These are phyloP conservation scores for Juglanconis juglandina DNA, from an alignment of 2,329 filamentous ascomycete genomes.

Conservation along the genomic window DNA sequence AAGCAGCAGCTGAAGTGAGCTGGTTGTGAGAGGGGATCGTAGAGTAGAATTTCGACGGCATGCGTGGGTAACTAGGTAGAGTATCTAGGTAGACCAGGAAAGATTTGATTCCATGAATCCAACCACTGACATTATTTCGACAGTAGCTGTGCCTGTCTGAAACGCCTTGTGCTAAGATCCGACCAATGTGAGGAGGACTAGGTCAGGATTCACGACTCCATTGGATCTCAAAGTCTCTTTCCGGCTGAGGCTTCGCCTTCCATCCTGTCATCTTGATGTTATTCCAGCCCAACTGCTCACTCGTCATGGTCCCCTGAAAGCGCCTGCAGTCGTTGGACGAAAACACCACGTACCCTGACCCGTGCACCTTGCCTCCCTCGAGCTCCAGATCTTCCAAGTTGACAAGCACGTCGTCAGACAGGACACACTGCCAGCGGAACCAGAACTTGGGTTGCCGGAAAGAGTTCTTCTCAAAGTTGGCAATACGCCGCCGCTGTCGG, in stretches of 20 bases:
- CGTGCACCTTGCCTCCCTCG: conserved; percentile 6
- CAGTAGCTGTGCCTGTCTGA: neutral
- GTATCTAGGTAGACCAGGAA: neutral
- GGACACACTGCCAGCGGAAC: conserved; percentile 20
- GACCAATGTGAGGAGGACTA: neutral
- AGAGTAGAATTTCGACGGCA: neutral
- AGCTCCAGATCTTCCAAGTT: neutral
- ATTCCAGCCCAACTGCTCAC: conserved; percentile 21
- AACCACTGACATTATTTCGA: neutral
- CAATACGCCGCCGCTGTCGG: conserved; percentile 16
- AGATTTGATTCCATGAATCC: neutral
- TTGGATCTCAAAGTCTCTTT: conserved; percentile 21
- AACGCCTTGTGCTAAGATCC: neutral
- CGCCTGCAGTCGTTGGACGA: conserved; percentile 23
- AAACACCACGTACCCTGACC: conserved; percentile 25
- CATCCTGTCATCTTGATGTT: conserved; percentile 20
- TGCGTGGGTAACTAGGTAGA: neutral
- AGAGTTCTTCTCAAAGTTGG: conserved; percentile 24
- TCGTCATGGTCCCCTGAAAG: conserved; percentile 24
- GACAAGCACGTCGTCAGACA: neutral
- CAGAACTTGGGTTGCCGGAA: conserved; percentile 26
- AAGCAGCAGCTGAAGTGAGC: neutral
- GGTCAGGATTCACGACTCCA: neutral
- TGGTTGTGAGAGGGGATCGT: neutral
- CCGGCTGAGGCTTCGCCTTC: conserved; percentile 20